phyloP scores from a whole-genome alignment of 176 grass and related monocot species.

The Chrysopogon serrulatus region DNA sequence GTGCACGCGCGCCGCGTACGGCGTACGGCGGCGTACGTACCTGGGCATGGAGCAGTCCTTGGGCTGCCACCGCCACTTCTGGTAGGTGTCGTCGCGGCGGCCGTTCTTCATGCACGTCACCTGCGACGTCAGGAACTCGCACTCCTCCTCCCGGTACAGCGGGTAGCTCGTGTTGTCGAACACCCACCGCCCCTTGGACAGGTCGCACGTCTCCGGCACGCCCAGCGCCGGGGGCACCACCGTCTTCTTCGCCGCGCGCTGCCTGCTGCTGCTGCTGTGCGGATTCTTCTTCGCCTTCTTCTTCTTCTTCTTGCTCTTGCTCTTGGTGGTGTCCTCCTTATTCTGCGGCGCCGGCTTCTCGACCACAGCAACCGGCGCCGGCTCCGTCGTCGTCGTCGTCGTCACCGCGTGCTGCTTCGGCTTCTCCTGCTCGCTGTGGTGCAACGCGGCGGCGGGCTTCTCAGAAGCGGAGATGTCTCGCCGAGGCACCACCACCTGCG shows the following conservation, averaged over 20 bases:
- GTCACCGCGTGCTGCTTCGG: not conserved
- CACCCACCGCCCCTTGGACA: slow-evolving; percentile 72
- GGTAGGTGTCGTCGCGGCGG: slow-evolving; percentile 80
- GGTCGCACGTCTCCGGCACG: slow-evolving; percentile 62
- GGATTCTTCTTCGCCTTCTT: not conserved
- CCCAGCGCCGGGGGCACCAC: slow-evolving; percentile 33
- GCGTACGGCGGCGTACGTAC: slow-evolving; percentile 22
- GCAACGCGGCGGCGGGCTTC: slow-evolving; percentile 7
- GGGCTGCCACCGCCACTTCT: slow-evolving; percentile 91
- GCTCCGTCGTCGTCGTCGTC: not conserved
- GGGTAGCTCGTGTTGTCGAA: slow-evolving; percentile 73
- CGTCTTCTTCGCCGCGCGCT: slow-evolving; percentile 35
- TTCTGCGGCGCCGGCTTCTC: not conserved
- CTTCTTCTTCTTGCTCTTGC: not conserved
- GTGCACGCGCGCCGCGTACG: too few relatives aligned
- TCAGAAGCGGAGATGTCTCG: slow-evolving; percentile 8
- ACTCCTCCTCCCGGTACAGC: slow-evolving; percentile 70
- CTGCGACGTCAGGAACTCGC: slow-evolving; percentile 74
- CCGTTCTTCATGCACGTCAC: slow-evolving; percentile 94
- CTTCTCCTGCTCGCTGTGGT: not conserved
- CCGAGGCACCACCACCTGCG: not conserved
- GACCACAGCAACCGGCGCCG: not conserved
- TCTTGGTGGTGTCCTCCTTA: not conserved
- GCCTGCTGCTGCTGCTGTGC: not conserved
- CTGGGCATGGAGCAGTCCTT: slow-evolving; percentile 65